Conservation (phyloP, 2,329 filamentous ascomycete species). For the Sporothrix luriei region DNA sequence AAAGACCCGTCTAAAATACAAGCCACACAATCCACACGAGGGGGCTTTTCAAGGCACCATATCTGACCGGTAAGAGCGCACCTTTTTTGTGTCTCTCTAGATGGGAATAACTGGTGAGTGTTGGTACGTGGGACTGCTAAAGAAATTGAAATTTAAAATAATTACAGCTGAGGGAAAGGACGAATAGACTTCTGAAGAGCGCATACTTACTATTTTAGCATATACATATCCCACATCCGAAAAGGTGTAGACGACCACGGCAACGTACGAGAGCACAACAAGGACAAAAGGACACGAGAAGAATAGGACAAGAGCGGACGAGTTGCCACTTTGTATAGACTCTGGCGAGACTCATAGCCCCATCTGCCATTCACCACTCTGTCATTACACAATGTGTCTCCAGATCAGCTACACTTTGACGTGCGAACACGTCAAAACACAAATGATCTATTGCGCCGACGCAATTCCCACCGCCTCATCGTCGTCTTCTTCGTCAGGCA, state of each 20-base stretch:
- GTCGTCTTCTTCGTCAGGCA: not conserved
- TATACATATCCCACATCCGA: not conserved
- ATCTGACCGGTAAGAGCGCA: conserved; percentile 6
- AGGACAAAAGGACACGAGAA: conserved; percentile 16
- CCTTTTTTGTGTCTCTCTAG: not conserved
- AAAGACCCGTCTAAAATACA: not conserved
- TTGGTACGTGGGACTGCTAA: not conserved
- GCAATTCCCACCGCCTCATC: conserved; percentile 39
- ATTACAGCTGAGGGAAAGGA: not conserved
- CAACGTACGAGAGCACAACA: not conserved
- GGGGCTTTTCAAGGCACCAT: not conserved
- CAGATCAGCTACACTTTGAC: conserved; percentile 54
- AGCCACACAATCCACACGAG: not conserved
- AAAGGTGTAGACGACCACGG: not conserved
- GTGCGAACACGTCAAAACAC: conserved; percentile 55
- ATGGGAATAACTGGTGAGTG: not conserved
- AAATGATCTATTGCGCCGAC: conserved; percentile 51
- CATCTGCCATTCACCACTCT: not conserved
- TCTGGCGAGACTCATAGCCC: not conserved
- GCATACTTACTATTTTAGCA: conserved; percentile 4
- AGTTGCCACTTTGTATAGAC: not conserved
- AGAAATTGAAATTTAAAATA: not conserved
- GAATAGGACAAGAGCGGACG: not conserved
- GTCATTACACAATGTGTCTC: conserved; percentile 49
- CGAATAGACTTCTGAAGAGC: not conserved